Evolutionary conservation across 2,329 filamentous ascomycete species (phyloP).

Genomic region (Exophiala sp.): DNA sequence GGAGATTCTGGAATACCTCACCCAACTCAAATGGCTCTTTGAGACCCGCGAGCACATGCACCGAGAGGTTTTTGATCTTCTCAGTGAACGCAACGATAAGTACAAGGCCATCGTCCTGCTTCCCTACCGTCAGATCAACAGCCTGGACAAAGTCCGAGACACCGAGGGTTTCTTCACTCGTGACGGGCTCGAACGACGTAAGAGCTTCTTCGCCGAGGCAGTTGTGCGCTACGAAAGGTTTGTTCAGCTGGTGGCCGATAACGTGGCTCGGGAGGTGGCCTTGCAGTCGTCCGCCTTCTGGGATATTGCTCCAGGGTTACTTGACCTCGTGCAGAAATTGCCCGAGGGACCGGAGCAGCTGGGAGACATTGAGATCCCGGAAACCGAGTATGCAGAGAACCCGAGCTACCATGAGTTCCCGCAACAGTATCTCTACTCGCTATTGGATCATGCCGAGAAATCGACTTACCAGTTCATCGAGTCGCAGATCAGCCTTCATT

Average conservation of each 20-base stretch:
- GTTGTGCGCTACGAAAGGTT: constrained; percentile 70
- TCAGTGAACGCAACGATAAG: constrained; percentile 76
- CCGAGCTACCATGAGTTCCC: constrained; percentile 74
- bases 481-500: constrained; percentile 83
- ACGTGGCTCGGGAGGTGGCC: constrained; percentile 81
- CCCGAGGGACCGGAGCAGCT: constrained; percentile 30
- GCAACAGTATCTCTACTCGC: constrained; percentile 80
- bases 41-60: constrained; percentile 86
- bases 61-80: constrained; percentile 75
- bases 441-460: constrained; percentile 82
- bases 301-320: constrained; percentile 86
- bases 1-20: constrained; percentile 88
- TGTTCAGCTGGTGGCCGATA: constrained; percentile 70
- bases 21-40: constrained; percentile 93
- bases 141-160: constrained; percentile 70
- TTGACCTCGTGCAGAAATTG: constrained; percentile 65
- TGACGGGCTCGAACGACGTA: constrained; percentile 66
- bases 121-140: constrained; percentile 68
- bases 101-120: constrained; percentile 78
- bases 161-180: constrained; percentile 76
- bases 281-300: constrained; percentile 91
- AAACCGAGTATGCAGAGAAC: constrained; percentile 76
- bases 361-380: constrained; percentile 64
- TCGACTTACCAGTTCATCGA: constrained; percentile 97
- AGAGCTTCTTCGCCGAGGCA: constrained; percentile 64